Conservation (phyloP, 352 stramenopile genomes). For the Phytopythium chamaehyphon region DNA sequence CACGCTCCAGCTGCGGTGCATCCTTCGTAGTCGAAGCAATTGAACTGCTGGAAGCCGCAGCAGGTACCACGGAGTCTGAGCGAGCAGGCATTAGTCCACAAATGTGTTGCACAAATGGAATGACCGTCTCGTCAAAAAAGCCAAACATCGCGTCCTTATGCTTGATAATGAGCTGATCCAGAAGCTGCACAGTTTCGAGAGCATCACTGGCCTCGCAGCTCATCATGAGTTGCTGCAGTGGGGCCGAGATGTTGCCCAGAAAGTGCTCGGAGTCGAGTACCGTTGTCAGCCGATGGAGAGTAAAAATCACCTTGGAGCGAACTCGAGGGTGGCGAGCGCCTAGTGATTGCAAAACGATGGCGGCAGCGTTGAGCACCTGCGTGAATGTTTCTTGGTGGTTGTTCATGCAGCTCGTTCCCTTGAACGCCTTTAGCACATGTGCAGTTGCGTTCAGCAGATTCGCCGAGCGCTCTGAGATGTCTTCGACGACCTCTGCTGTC, state of each 20-base stretch:
- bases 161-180: conserved; percentile 86
- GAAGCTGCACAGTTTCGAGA: conserved; percentile 77
- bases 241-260: conserved; percentile 54
- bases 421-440: conserved; percentile 82
- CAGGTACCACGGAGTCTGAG: background rate
- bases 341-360: conserved; percentile 55
- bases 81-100: conserved; percentile 61
- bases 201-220: conserved; percentile 61
- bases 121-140: conserved; percentile 61
- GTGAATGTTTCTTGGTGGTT: conserved; percentile 78
- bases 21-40: conserved; percentile 62
- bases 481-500: conserved; percentile 24
- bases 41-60: conserved; percentile 13
- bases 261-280: conserved; percentile 74
- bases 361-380: conserved; percentile 57
- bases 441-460: conserved; percentile 74
- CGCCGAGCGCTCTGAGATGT: conserved; percentile 49
- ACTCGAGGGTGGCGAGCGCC: conserved; percentile 35
- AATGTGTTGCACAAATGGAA: conserved; percentile 74
- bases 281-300: conserved; percentile 67
- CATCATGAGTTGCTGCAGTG: conserved; percentile 69
- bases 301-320: conserved; percentile 81
- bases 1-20: conserved; percentile 66
- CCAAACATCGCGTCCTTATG: conserved; percentile 65
- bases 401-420: conserved; percentile 61